Percentiles rank a stretch among this genome's conserved stretches.
Conservation (phyloP, 805 yeast genomes). For the Ogataea haglerorum region DNA sequence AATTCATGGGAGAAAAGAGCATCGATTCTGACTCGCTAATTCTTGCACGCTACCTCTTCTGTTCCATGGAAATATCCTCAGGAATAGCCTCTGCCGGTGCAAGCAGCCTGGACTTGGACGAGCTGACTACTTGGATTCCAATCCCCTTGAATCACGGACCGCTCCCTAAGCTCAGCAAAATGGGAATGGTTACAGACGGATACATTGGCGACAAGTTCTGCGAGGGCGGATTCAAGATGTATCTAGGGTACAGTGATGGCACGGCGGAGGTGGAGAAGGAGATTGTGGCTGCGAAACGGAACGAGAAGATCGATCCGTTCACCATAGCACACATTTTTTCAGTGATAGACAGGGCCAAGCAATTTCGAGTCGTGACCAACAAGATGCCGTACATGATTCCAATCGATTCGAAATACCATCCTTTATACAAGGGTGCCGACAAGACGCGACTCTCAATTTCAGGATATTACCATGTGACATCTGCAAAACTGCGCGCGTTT, state of each 20-base stretch:
- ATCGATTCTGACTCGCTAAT: conserved; percentile 18
- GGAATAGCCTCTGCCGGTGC: conserved; percentile 50
- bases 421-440: conserved; percentile 27
- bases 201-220: conserved; percentile 7
- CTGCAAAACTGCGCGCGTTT: conserved; percentile 11
- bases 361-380: conserved; percentile 23
- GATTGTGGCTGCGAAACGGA: conserved; percentile 18
- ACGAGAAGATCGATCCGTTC: conserved; percentile 12
- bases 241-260: conserved; percentile 30
- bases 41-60: conserved; percentile 33
- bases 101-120: conserved; percentile 45
- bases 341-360: conserved; percentile 23
- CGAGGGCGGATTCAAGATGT: conserved; percentile 25
- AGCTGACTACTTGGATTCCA: conserved; percentile 36
- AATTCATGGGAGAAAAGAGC: conserved; percentile 31
- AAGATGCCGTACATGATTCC: conserved; percentile 25
- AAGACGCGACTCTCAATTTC: conserved; percentile 19
- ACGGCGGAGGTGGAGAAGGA: conserved; percentile 24
- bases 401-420: conserved; percentile 25
- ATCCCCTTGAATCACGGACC: conserved; percentile 28
- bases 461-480: conserved; percentile 22
- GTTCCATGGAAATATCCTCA: conserved; percentile 52
- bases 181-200: conserved; percentile 29
- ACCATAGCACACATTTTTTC: conserved; percentile 19
- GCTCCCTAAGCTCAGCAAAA: conserved; percentile 17